Base-by-base conservation (phyloP, 805 yeast species). In the Hanseniaspora valbyensis region DNA sequence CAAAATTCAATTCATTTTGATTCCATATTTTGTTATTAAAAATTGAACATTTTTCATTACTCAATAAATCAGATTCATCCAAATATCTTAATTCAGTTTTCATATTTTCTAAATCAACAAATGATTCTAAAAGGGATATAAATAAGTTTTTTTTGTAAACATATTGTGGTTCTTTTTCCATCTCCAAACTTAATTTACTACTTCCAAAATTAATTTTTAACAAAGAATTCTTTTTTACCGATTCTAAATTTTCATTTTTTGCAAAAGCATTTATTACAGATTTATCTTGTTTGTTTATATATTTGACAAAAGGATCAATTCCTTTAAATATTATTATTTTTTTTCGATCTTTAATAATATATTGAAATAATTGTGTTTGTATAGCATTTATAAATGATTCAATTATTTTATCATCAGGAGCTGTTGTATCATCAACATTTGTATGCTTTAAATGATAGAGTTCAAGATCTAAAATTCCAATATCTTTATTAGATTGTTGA, bases 381-480 rank as follows among this genome's bases (percentile, higher is more conserved):
- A 48, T 24, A 26, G 30, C 51, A 3, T 14, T 22, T 16, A 48
- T 8, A 33, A 48, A 48, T 18, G 32, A 36, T 18, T 32, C 22
- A n/a, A 48, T 33, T 12, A 26, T 5, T 9, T 39, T 10, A 2
- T 39, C 26, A 39, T 25, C 13, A n/a, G 8, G 3, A 12, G 24
- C 30, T 2, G 33, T 32, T 1, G 19, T 3, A 25, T 39, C 39
- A n/a, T 30, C 22, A 3, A 22, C 30, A 2, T 29, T 22, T 32
- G 34, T 40, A 16, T 48, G 33, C 19, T 48, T 40, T 10, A 40
- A 16, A 22, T 48, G 42, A 33, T 48, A 48, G 26, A 36, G 34
- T n/a, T 48, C 51, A 6, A 48, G 10, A 29, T 48, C 51, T 33
- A 48, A 19, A 13, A 48, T 32, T n/a, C 51, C 51, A 12, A 48